These are phyloP conservation scores for Flaveria linearis DNA, from an alignment of 129 eudicot species.

Conservation along the genomic window DNA sequence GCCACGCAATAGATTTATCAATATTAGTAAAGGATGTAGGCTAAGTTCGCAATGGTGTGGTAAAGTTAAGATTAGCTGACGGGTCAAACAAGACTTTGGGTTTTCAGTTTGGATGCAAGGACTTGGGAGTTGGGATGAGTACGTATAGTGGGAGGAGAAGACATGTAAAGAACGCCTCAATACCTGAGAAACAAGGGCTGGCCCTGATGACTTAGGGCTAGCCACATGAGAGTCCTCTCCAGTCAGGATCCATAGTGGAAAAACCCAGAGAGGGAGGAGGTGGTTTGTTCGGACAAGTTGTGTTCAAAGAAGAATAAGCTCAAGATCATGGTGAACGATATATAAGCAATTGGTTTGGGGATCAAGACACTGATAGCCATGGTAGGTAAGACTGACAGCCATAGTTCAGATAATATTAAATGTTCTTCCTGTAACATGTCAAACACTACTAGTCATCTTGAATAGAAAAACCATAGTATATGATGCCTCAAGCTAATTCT, in stretches of 20 bases:
- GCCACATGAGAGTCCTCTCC: too few relatives aligned
- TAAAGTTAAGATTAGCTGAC: background rate
- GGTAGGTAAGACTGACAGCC: too few relatives aligned
- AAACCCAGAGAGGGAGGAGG: too few relatives aligned
- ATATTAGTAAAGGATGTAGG: too few relatives aligned
- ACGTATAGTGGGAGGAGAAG: background rate
- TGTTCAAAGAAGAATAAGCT: too few relatives aligned
- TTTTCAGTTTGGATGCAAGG: background rate
- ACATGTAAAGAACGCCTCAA: background rate
- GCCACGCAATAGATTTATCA: too few relatives aligned
- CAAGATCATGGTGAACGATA: too few relatives aligned
- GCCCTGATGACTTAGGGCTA: too few relatives aligned
- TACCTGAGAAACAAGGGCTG: background rate
- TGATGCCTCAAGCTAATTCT: background rate
- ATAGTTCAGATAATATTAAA: background rate
- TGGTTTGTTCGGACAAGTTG: too few relatives aligned
- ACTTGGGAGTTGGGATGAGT: background rate
- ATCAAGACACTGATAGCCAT: too few relatives aligned
- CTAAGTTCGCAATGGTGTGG: background rate
- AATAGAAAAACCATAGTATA: conserved; percentile 12
- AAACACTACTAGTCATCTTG: conserved; percentile 1
- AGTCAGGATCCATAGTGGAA: too few relatives aligned
- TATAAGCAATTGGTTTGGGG: too few relatives aligned
- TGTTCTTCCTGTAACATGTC: background rate
- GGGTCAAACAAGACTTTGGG: background rate